Evolutionary conservation across 2,329 filamentous ascomycete genomes (phyloP).

Genomic region (Cadophora luteo-olivacea): DNA sequence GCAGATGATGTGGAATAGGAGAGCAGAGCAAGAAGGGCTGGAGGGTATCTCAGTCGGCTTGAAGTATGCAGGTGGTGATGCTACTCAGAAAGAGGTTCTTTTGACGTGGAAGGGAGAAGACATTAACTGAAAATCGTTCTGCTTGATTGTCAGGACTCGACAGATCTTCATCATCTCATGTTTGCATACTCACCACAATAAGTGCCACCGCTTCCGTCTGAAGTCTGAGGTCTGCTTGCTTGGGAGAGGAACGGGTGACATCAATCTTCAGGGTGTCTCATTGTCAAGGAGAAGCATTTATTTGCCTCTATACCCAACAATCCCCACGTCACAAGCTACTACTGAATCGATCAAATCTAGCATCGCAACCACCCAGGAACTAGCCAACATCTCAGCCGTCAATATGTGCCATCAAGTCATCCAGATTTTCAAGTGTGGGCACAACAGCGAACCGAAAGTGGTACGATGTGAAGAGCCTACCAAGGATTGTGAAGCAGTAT

Average conservation of each 20-base stretch:
- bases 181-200: conserved; percentile 2
- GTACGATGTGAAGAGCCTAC: conserved; percentile 34
- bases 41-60: conserved; percentile 62
- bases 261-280: not conserved
- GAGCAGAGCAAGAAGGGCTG: conserved; percentile 66
- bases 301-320: not conserved
- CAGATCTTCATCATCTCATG: conserved; percentile 1
- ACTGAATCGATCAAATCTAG: not conserved
- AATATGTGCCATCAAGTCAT: conserved; percentile 43
- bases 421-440: conserved; percentile 39
- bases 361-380: not conserved
- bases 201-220: conserved; percentile 8
- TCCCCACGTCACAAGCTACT: conserved; percentile 3
- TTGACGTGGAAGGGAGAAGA: conserved; percentile 58
- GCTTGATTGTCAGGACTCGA: conserved; percentile 21
- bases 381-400: not conserved
- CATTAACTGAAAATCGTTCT: conserved; percentile 29
- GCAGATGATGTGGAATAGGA: conserved; percentile 77
- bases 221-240: conserved; percentile 18
- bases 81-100: conserved; percentile 50
- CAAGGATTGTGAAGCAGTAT: conserved; percentile 34
- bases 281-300: conserved; percentile 5
- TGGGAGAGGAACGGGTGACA: conserved; percentile 13
- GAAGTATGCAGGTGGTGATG: conserved; percentile 47
- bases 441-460: conserved; percentile 31